phyloP scores from a whole-genome alignment of 2,329 filamentous ascomycete genomes.

The Monosporascus sp. region DNA sequence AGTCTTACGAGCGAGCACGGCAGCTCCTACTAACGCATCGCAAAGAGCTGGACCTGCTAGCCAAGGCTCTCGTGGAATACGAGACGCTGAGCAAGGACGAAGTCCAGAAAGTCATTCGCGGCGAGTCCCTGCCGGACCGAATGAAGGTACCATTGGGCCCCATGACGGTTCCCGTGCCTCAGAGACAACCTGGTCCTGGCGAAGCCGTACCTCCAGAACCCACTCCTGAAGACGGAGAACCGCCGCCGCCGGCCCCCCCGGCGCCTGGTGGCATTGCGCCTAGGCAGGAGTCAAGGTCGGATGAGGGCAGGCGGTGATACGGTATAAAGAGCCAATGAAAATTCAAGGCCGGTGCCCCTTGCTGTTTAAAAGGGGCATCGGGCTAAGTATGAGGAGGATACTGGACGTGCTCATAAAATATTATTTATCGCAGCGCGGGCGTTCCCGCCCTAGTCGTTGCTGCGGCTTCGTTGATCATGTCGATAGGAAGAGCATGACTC shows the following conservation, averaged over 20 bases:
- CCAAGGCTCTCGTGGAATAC: slow-evolving; percentile 86
- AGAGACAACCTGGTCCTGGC: slow-evolving; percentile 18
- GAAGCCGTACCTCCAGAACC: slow-evolving; percentile 13
- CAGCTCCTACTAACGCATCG: slow-evolving; percentile 69
- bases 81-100: slow-evolving; percentile 87
- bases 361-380: background rate
- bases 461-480: no score
- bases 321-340: no score
- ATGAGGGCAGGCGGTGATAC: no score
- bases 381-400: background rate
- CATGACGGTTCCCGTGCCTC: slow-evolving; percentile 59
- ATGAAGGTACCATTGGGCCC: slow-evolving; percentile 54
- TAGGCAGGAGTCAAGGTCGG: background rate
- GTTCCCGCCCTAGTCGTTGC: no score
- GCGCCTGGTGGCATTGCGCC: slow-evolving; percentile 18
- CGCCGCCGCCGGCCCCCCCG: slow-evolving; percentile 22
- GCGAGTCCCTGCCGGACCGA: slow-evolving; percentile 72
- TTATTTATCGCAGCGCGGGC: no score
- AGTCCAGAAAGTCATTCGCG: slow-evolving; percentile 82
- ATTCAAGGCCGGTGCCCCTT: no score
- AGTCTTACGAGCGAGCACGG: slow-evolving; percentile 69
- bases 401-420: no score
- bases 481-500: no score
- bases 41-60: slow-evolving; percentile 80
- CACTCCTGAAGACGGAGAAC: slow-evolving; percentile 8